Percentiles rank a stretch among this genome's conserved stretches.
Conservation (phyloP, 2,329 filamentous ascomycete species). For the Nemania sp. region DNA sequence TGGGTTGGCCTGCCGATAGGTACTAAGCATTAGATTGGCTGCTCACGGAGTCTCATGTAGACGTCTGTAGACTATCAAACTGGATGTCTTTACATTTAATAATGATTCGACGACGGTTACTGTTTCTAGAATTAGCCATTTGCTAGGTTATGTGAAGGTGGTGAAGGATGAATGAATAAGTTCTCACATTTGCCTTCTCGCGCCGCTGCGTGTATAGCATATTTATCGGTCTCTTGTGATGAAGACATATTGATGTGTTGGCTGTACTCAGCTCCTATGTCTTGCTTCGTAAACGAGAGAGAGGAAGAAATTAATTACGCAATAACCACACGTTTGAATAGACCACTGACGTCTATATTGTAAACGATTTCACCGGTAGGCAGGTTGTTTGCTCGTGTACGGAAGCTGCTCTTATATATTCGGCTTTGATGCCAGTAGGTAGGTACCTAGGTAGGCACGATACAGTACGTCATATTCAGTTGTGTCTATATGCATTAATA, state of each 20-base stretch:
- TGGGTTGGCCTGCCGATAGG: slow-evolving; percentile 68
- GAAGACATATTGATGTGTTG: slow-evolving; percentile 24
- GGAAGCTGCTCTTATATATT: background rate
- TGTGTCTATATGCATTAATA: too few species aligned
- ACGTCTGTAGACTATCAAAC: background rate
- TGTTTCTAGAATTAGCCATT: slow-evolving; percentile 42
- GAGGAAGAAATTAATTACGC: too few species aligned
- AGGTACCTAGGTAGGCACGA: background rate
- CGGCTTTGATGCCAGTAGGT: background rate
- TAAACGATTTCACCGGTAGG: too few species aligned
- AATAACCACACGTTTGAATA: too few species aligned
- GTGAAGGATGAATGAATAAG: too few species aligned
- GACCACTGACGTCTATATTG: too few species aligned
- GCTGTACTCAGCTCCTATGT: background rate
- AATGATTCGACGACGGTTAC: slow-evolving; percentile 74
- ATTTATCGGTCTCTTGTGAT: slow-evolving; percentile 59
- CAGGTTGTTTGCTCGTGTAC: too few species aligned
- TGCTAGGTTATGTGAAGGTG: background rate
- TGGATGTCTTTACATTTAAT: slow-evolving; percentile 58
- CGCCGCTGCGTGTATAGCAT: slow-evolving; percentile 83
- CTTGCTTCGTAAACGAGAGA: too few species aligned
- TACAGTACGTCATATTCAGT: too few species aligned
- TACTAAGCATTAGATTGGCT: too few species aligned
- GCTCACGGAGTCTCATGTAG: too few species aligned
- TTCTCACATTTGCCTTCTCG: slow-evolving; percentile 82